These are phyloP conservation scores for Ophiostoma piceae DNA, from an alignment of 2,329 filamentous ascomycete genomes.

Conservation along the genomic window DNA sequence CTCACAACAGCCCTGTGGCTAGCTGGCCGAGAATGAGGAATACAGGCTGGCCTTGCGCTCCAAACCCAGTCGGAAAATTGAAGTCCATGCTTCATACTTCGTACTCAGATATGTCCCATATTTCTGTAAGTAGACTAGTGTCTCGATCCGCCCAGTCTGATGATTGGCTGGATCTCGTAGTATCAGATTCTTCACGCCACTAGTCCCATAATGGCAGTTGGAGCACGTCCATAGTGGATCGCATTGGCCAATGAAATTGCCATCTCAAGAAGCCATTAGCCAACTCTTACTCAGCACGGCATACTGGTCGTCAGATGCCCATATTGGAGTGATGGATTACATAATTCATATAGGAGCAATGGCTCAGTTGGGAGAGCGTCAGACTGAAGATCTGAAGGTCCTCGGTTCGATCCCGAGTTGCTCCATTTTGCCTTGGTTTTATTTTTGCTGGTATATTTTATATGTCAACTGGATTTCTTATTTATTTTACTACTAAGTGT, in stretches of 20 bases:
- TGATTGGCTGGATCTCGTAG: neutral
- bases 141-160: neutral
- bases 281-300: conserved; percentile 2
- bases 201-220: neutral
- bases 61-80: neutral
- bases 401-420: conserved; percentile 16
- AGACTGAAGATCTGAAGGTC: conserved; percentile 16
- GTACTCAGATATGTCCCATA: neutral
- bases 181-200: neutral
- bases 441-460: neutral
- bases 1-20: neutral
- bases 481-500: neutral
- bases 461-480: neutral
- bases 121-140: neutral
- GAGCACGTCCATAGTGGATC: neutral
- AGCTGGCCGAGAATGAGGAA: neutral
- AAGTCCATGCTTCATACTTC: neutral
- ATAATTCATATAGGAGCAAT: conserved; percentile 5
- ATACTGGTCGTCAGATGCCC: neutral
- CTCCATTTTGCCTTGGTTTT: neutral
- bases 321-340: neutral
- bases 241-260: neutral
- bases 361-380: conserved; percentile 15
- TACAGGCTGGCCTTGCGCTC: neutral
- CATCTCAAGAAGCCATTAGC: neutral